A percentile compares a stretch with the other conserved stretches of the same genome.
These are phyloP conservation scores for Macrolepiota fuliginosa DNA, from an alignment of 768 basidiomycete species.

Conservation along the genomic window DNA sequence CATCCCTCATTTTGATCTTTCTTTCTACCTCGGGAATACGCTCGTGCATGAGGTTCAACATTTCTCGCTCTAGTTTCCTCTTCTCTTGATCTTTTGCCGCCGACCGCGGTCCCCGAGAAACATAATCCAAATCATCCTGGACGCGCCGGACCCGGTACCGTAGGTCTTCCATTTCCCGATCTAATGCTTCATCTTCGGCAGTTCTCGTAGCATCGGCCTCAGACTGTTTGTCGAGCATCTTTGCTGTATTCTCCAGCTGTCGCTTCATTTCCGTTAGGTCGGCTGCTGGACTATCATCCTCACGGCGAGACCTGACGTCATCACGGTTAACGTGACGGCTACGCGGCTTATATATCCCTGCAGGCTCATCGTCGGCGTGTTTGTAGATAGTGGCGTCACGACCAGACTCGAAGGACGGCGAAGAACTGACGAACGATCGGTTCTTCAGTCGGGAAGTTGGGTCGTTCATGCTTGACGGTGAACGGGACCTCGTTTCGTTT, in stretches of 20 bases:
- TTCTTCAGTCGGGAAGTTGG: conserved; percentile 63
- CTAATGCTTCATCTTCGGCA: conserved; percentile 86
- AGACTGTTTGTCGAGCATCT: conserved; percentile 72
- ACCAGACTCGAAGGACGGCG: conserved; percentile 50
- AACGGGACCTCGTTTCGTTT: conserved; percentile 77
- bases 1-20: conserved; percentile 76
- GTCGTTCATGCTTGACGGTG: conserved; percentile 48
- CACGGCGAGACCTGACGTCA: conserved; percentile 70
- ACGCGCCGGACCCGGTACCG: conserved; percentile 82
- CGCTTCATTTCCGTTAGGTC: conserved; percentile 89
- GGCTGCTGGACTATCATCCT: conserved; percentile 56
- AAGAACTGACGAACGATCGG: conserved; percentile 64
- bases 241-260: conserved; percentile 73
- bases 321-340: conserved; percentile 85
- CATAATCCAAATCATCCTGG: conserved; percentile 90
- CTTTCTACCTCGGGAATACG: conserved; percentile 88
- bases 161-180: conserved; percentile 85
- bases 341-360: conserved; percentile 75
- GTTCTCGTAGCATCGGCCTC: conserved; percentile 61
- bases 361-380: conserved; percentile 62
- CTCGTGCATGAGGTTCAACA: conserved; percentile 85
- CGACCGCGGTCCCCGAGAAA: conserved; percentile 70
- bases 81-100: conserved; percentile 81
- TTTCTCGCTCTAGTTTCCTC: conserved; percentile 82
- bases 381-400: conserved; percentile 94